Conservation (phyloP, 179 eudicot species). For the Monotropa hypopitys region DNA sequence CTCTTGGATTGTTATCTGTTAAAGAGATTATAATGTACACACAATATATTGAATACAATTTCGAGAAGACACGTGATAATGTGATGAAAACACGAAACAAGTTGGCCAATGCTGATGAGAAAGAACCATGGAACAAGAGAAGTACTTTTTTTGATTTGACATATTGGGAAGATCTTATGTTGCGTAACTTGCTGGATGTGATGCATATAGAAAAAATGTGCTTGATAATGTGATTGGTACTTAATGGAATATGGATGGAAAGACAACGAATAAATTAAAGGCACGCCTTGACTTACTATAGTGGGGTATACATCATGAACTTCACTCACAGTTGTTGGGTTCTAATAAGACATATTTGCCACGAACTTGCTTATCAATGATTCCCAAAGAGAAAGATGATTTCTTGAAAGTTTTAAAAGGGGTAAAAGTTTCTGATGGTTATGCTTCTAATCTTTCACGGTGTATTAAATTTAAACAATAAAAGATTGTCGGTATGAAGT, state of each 20-base stretch:
- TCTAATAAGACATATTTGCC: not conserved
- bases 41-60: not conserved
- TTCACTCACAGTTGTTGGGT: no score
- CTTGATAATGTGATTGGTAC: no score
- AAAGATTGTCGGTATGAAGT: not conserved
- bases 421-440: not conserved
- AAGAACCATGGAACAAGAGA: not conserved
- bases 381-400: not conserved
- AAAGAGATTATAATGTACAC: not conserved
- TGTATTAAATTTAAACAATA: not conserved
- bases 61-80: not conserved
- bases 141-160: not conserved
- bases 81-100: no score
- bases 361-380: not conserved
- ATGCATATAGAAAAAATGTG: no score
- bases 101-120: not conserved
- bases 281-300: no score
- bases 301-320: no score
- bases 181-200: not conserved
- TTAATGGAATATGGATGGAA: no score
- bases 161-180: not conserved
- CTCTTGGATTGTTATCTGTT: not conserved
- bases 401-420: no score
- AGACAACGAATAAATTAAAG: no score
- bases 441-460: not conserved